A percentile compares a stretch with the other conserved stretches of the same genome.
Conservation (phyloP, 2,329 filamentous ascomycete genomes). For the Diaporthe ilicicola region DNA sequence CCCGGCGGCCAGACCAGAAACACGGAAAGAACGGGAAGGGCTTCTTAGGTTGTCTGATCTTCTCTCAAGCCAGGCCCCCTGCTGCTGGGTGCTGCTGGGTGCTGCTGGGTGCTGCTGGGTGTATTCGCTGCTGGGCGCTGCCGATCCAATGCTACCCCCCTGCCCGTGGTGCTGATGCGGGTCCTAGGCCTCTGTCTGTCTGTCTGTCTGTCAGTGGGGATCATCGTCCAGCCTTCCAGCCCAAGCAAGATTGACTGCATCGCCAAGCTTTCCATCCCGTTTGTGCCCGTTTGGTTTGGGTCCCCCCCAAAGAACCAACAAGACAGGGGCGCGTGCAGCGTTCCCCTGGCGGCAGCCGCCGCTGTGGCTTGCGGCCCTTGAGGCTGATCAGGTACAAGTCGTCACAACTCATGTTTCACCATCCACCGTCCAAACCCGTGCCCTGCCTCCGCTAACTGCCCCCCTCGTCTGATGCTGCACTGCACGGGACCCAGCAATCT, state of each 20-base stretch:
- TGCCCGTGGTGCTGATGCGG: background rate
- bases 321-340: background rate
- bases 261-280: constrained; percentile 21
- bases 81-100: background rate
- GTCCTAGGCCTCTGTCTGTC: background rate
- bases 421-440: background rate
- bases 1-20: constrained; percentile 24
- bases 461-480: constrained; percentile 4
- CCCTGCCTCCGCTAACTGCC: constrained; percentile 1
- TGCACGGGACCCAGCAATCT: background rate
- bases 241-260: constrained; percentile 23
- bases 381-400: constrained; percentile 31
- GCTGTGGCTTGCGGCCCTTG: constrained; percentile 12
- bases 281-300: background rate
- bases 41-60: constrained; percentile 29
- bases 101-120: background rate
- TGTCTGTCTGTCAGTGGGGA: background rate
- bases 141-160: background rate
- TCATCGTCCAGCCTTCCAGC: background rate
- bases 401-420: constrained; percentile 31
- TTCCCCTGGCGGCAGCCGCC: background rate
- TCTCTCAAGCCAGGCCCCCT: constrained; percentile 11
- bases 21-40: constrained; percentile 27
- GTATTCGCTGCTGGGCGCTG: background rate
- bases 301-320: background rate